Conservation (phyloP, 495 filamentous ascomycete species). For the Aspergillus hancockii region DNA sequence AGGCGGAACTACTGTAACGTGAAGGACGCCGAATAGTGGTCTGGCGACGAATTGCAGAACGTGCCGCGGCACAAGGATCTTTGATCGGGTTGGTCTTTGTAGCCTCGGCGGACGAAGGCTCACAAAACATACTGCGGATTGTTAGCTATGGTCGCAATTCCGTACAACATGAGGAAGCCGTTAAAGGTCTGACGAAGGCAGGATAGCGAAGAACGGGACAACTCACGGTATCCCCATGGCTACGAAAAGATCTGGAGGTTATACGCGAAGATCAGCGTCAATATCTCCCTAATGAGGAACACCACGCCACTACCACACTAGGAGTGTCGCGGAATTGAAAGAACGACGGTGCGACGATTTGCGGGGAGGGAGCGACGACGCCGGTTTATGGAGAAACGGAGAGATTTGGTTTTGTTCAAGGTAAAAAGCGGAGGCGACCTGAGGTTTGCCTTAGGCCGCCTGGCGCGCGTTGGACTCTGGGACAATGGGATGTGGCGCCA, state of each 20-base stretch:
- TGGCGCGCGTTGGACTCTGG: slow-evolving; percentile 16
- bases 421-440: slow-evolving; percentile 27
- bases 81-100: slow-evolving; percentile 58
- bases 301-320: slow-evolving; percentile 12
- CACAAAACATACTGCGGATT: slow-evolving; percentile 55
- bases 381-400: slow-evolving; percentile 26
- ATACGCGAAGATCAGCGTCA: slow-evolving; percentile 12
- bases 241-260: slow-evolving; percentile 20
- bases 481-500: slow-evolving; percentile 13
- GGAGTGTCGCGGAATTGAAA: slow-evolving; percentile 11
- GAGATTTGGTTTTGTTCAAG: slow-evolving; percentile 24
- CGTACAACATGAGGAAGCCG: slow-evolving; percentile 29
- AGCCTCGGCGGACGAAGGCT: slow-evolving; percentile 49
- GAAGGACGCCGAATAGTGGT: slow-evolving; percentile 41
- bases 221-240: slow-evolving; percentile 85
- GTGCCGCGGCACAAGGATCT: slow-evolving; percentile 58
- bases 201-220: slow-evolving; percentile 17
- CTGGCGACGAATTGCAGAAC: slow-evolving; percentile 72
- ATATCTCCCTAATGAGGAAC: slow-evolving; percentile 3
- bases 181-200: slow-evolving; percentile 10
- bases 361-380: slow-evolving; percentile 17
- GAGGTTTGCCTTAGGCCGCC: slow-evolving; percentile 19
- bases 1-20: slow-evolving; percentile 30
- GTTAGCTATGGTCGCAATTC: slow-evolving; percentile 23
- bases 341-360: slow-evolving; percentile 19